Conservation (phyloP, 1,139 yeast genomes). For the Saccharomyces hybrid region DNA sequence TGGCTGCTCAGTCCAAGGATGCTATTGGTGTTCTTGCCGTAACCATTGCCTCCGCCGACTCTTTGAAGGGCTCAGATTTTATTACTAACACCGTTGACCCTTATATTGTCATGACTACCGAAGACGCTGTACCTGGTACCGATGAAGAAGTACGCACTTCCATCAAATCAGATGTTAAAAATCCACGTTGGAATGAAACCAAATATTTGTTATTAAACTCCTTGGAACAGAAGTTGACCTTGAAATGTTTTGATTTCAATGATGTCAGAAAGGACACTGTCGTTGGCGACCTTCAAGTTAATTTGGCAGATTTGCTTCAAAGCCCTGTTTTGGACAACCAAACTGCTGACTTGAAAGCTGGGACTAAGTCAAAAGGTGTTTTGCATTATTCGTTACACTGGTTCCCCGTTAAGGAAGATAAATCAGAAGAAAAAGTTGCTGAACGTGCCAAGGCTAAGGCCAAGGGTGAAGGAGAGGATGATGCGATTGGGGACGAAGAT, state of each 20-base stretch:
- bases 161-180: conserved; percentile 46
- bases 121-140: conserved; percentile 34
- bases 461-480: conserved; percentile 5
- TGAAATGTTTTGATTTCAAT: conserved; percentile 48
- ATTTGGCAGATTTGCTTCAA: conserved; percentile 53
- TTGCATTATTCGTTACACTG: conserved; percentile 56
- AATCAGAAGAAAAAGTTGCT: conserved; percentile 6
- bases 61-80: conserved; percentile 40
- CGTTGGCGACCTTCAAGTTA: conserved; percentile 50
- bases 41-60: conserved; percentile 47
- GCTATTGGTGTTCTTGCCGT: conserved; percentile 64
- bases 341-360: conserved; percentile 34
- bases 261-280: conserved; percentile 49
- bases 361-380: conserved; percentile 54
- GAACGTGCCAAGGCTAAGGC: conserved; percentile 3
- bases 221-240: conserved; percentile 50
- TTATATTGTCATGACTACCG: conserved; percentile 45
- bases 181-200: conserved; percentile 62
- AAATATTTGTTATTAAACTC: conserved; percentile 50
- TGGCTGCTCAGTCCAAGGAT: conserved; percentile 56
- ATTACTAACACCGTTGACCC: conserved; percentile 50
- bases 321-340: conserved; percentile 33
- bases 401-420: conserved; percentile 43
- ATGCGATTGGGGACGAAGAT: conserved; percentile 10
- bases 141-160: conserved; percentile 45